phyloP scores from a whole-genome alignment of 441 rosid genomes.

The Pelargonium cotyledonis region DNA sequence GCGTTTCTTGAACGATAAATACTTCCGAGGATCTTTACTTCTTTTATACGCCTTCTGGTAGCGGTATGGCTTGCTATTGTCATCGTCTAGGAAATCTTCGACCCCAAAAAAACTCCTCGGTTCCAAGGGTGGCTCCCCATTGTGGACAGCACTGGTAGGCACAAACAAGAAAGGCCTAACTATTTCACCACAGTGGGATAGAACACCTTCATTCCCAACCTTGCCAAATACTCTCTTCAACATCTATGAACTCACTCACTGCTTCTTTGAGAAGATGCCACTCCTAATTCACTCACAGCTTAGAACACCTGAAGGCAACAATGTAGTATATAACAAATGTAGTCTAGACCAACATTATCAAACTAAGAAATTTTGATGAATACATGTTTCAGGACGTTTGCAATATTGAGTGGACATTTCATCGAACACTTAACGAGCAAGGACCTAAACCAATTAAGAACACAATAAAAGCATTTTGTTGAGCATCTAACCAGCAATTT shows the following conservation, averaged over 20 bases:
- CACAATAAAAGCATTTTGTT: neutral
- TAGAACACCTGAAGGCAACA: slow-evolving; percentile 9
- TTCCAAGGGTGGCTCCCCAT: slow-evolving; percentile 47
- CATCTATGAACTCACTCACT: slow-evolving; percentile 23
- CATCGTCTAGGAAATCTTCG: slow-evolving; percentile 85
- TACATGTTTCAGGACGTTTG: neutral
- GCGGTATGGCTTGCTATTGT: slow-evolving; percentile 77
- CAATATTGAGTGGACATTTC: neutral
- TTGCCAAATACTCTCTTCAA: slow-evolving; percentile 48
- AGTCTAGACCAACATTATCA: neutral
- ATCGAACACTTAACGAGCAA: neutral
- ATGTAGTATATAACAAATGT: neutral
- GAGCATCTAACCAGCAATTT: neutral
- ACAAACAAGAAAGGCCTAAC: slow-evolving; percentile 36
- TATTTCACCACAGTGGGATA: slow-evolving; percentile 28
- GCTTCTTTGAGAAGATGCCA: neutral
- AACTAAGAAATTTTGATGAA: neutral
- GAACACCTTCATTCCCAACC: slow-evolving; percentile 23
- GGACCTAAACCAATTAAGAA: neutral
- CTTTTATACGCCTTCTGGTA: slow-evolving; percentile 70
- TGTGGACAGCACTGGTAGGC: slow-evolving; percentile 35
- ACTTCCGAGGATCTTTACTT: slow-evolving; percentile 60
- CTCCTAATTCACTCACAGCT: slow-evolving; percentile 1
- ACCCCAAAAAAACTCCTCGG: slow-evolving; percentile 94
- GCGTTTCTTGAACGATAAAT: slow-evolving; percentile 71